Percentiles rank a stretch among this genome's conserved stretches.
Evolutionary conservation across 139 green algal species (phyloP).

Genomic region (Auxenochlorella protothecoides): DNA sequence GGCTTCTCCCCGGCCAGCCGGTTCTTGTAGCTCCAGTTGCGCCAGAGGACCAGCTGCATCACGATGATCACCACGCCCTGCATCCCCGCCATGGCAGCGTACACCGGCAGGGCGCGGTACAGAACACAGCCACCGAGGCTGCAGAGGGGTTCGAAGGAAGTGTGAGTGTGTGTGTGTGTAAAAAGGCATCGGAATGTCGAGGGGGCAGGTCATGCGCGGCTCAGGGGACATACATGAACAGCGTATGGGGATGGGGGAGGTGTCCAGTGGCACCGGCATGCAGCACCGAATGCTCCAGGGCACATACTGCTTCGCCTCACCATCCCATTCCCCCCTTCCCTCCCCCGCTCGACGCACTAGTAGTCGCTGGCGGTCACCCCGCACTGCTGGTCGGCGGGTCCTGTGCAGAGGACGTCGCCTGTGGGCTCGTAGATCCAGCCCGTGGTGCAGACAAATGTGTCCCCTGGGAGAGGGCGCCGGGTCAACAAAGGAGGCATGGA

Average conservation of each 20-base stretch:
- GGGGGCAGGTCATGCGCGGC: not conserved
- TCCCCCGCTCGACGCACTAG: not conserved
- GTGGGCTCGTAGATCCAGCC: not conserved
- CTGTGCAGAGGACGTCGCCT: not conserved
- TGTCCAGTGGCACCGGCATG: not conserved
- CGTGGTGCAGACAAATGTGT: not conserved
- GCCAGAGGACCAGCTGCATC: not conserved
- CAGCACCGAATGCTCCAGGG: not conserved
- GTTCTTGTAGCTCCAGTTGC: constrained; percentile 5
- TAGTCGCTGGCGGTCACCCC: not conserved
- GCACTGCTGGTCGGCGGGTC: not conserved
- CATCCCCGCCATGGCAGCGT: constrained; percentile 3
- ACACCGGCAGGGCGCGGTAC: constrained; percentile 8
- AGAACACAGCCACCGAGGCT: constrained; percentile 16
- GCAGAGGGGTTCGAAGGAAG: not conserved
- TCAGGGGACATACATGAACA: too few species aligned
- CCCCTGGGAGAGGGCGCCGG: too few species aligned
- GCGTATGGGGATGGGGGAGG: too few species aligned
- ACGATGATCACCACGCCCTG: not conserved
- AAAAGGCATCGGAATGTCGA: not conserved
- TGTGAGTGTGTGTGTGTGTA: too few species aligned
- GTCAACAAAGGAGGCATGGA: too few species aligned
- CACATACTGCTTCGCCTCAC: too few species aligned
- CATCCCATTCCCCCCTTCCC: too few species aligned
- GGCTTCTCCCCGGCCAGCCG: too few species aligned